Evolutionary conservation across 2,329 filamentous ascomycete species (phyloP), one percentile per base, ranked within the genome.

Genomic region (Aspergillus fumigatus): DNA sequence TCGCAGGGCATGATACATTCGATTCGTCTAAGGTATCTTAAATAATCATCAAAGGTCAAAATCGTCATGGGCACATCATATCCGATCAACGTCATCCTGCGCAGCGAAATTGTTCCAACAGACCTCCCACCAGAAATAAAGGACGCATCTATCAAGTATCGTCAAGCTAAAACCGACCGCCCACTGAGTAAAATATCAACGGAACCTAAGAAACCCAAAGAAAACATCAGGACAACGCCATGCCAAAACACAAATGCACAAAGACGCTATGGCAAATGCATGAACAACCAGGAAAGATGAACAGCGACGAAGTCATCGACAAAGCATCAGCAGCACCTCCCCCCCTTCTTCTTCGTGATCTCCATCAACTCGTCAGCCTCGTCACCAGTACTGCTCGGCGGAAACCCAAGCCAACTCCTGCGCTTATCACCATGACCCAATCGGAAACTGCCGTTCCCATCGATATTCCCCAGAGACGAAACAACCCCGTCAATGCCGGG

Each of bases 391-490:
- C 75, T 75, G 67, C 77, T 75, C 61, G 75, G 79, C 2, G 84
- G 80, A 59, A 87, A 80, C 0, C 84, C 84, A 50, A 88, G 72
- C 86, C 86, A 89, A 68, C 85, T 88, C 61, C 83, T 77, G 62
- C 86, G 76, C 74, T 88, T 87, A 68, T 87, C 84, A 1, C 82
- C 82, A 53, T 76, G 66, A 1, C 82, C 82, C 4, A 85, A 62
- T 29, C 84, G 76, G 63, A 88, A 87, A 67, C 84, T 87, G 0
- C 84, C 84, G 41, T 77, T 80, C 0, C 76, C 76, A 32, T 77
- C 70, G 3, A 74, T 59, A 67, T 73, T 66, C 49, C 71, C 73
- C 23, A 74, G 73, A 55, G 82, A 79, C 3, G 62, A 63, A 51
- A 71, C 73, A 43, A 64, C 67, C 52, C 62, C 65, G 48, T 74